A percentile compares a stretch with the other conserved stretches of the same genome.
phyloP scores from a whole-genome alignment of 2,329 filamentous ascomycete species.

The Microdochium trichocladiopsis region DNA sequence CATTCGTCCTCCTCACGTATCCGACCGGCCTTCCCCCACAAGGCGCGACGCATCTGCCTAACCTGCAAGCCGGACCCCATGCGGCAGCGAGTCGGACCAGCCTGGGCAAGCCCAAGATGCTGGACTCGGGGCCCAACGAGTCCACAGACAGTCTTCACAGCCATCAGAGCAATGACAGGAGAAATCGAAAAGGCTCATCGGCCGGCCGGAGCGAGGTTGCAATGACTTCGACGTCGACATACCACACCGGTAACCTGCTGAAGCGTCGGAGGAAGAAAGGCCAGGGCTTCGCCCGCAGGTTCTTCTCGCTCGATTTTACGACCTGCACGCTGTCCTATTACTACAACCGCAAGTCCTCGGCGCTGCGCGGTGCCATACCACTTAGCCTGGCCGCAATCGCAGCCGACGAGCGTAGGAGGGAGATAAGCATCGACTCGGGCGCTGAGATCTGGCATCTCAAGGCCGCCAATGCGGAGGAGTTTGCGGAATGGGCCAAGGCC shows the following conservation, averaged over 20 bases:
- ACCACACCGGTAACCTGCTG: constrained; percentile 77
- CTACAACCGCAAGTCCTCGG: constrained; percentile 87
- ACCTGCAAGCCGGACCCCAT: constrained; percentile 35
- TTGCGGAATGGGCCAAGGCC: constrained; percentile 78
- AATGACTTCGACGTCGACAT: constrained; percentile 36
- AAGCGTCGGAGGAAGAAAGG: constrained; percentile 91
- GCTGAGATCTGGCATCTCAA: constrained; percentile 95
- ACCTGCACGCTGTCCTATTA: constrained; percentile 96
- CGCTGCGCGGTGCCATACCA: constrained; percentile 85
- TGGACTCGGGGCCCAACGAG: constrained; percentile 30
- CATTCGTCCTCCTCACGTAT: constrained; percentile 90
- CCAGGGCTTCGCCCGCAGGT: constrained; percentile 86
- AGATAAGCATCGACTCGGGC: constrained; percentile 94
- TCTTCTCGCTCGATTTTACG: constrained; percentile 93
- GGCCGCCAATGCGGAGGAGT: constrained; percentile 76
- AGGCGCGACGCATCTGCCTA: constrained; percentile 62
- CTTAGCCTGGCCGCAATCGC: constrained; percentile 86
- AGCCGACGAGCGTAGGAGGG: constrained; percentile 77
- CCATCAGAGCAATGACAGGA: constrained; percentile 26
- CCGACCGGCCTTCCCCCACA: constrained; percentile 75
- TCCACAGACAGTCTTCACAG: constrained; percentile 57
- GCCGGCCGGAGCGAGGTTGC: constrained; percentile 44
- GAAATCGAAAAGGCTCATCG: constrained; percentile 38
- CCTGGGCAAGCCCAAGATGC: constrained; percentile 39
- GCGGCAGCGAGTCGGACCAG: constrained; percentile 41